A percentile compares a stretch with the other conserved stretches of the same genome.
phyloP scores from a whole-genome alignment of 352 stramenopile genomes.

The Thalassiosira mediterranea region DNA sequence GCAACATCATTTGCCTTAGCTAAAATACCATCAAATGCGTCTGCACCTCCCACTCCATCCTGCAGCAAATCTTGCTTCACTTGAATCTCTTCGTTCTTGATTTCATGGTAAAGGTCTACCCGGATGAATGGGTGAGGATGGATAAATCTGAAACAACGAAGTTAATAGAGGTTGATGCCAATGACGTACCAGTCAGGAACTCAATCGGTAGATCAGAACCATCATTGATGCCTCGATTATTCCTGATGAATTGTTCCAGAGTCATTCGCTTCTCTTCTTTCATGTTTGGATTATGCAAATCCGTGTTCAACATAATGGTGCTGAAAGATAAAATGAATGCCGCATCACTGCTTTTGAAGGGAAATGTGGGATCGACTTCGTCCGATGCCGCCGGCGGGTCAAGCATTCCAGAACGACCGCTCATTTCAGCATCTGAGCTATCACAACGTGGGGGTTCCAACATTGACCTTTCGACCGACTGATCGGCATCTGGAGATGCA shows the following conservation, averaged over 20 bases:
- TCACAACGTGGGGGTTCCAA: slow-evolving; percentile 27
- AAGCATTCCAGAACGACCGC: slow-evolving; percentile 7
- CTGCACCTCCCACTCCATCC: slow-evolving; percentile 13
- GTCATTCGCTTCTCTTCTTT: slow-evolving; percentile 89
- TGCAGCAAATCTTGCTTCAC: slow-evolving; percentile 65
- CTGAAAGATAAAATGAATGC: slow-evolving; percentile 90
- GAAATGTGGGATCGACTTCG: slow-evolving; percentile 17
- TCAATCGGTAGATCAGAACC: slow-evolving; percentile 92
- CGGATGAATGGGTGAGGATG: too few species aligned
- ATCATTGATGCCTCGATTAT: slow-evolving; percentile 97
- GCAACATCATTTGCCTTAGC: slow-evolving; percentile 57
- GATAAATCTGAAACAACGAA: too few species aligned
- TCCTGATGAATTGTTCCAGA: slow-evolving; percentile 92
- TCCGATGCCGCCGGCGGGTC: slow-evolving; percentile 34
- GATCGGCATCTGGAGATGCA: not conserved
- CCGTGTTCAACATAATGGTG: slow-evolving; percentile 90
- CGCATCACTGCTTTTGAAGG: slow-evolving; percentile 85
- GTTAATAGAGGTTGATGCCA: too few species aligned
- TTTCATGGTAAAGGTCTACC: slow-evolving; percentile 85
- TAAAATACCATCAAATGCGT: slow-evolving; percentile 72
- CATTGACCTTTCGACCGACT: slow-evolving; percentile 42
- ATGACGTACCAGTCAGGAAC: too few species aligned
- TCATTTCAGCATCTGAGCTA: slow-evolving; percentile 16
- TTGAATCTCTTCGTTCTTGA: slow-evolving; percentile 78
- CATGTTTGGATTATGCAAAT: slow-evolving; percentile 86